phyloP scores from a whole-genome alignment of 2,329 filamentous ascomycete genomes.

The Apiospora phragmitis region DNA sequence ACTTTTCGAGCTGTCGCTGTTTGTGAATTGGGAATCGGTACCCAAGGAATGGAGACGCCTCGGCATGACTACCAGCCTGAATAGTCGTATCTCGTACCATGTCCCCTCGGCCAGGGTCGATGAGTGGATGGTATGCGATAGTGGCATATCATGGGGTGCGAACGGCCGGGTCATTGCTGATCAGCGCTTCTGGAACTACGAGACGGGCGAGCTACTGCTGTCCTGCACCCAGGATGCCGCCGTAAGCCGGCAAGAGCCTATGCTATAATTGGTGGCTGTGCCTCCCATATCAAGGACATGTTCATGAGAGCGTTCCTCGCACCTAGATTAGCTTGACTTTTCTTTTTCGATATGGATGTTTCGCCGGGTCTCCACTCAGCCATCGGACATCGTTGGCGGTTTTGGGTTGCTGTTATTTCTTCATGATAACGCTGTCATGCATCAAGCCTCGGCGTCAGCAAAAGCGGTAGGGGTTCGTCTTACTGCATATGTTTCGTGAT shows the following conservation, averaged over 20 bases:
- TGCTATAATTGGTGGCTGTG: neutral
- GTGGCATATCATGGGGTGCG: neutral
- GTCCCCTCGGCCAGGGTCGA: neutral
- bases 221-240: neutral
- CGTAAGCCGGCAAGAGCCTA: neutral
- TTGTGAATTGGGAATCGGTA: neutral
- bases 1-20: neutral
- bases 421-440: too few relatives aligned
- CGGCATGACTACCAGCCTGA: neutral
- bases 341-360: too few relatives aligned
- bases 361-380: too few relatives aligned
- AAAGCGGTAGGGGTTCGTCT: too few relatives aligned
- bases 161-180: neutral
- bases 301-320: too few relatives aligned
- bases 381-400: too few relatives aligned
- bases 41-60: neutral
- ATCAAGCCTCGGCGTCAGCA: too few relatives aligned
- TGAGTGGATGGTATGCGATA: conserved; percentile 11
- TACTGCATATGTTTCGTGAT: too few relatives aligned
- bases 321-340: too few relatives aligned
- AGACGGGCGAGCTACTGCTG: neutral
- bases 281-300: too few relatives aligned
- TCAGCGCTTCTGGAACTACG: neutral
- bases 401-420: too few relatives aligned
- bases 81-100: neutral